These are phyloP conservation scores for Pichia sp. DNA, from an alignment of 1,139 yeast species.

Conservation along the genomic window DNA sequence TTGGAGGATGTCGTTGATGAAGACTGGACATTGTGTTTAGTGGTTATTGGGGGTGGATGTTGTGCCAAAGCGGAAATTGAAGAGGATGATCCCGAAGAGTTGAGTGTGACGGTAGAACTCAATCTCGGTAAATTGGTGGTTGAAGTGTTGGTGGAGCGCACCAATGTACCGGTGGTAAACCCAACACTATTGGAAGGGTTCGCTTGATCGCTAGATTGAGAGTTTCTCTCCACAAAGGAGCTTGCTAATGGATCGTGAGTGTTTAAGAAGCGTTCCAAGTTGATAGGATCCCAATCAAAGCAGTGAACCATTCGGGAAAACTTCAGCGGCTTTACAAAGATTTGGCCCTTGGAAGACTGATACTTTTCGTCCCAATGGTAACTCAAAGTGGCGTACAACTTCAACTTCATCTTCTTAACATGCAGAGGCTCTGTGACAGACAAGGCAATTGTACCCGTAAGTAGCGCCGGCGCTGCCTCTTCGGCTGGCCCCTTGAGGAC, in stretches of 20 bases:
- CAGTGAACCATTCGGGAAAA: conserved; percentile 55
- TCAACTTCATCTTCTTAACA: conserved; percentile 54
- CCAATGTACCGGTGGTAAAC: no score
- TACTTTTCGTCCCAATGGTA: conserved; percentile 22
- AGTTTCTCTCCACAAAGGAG: no score
- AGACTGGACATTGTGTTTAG: no score
- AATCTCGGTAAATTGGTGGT: no score
- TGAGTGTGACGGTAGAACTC: no score
- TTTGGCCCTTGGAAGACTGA: background rate
- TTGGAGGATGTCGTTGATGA: no score
- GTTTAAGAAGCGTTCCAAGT: conserved; percentile 29
- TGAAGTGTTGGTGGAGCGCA: no score
- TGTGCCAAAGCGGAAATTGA: no score
- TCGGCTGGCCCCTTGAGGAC: conserved; percentile 70
- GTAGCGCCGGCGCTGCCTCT: conserved; percentile 70
- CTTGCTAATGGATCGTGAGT: background rate
- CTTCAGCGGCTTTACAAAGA: background rate
- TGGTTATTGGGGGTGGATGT: no score
- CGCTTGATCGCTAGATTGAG: no score
- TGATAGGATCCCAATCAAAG: conserved; percentile 67
- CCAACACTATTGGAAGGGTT: no score
- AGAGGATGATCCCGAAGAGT: no score
- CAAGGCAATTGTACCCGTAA: conserved; percentile 73
- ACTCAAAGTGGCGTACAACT: conserved; percentile 59
- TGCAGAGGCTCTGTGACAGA: conserved; percentile 71